phyloP scores from a whole-genome alignment of 2,329 filamentous ascomycete species.

The Colletotrichum sp. region DNA sequence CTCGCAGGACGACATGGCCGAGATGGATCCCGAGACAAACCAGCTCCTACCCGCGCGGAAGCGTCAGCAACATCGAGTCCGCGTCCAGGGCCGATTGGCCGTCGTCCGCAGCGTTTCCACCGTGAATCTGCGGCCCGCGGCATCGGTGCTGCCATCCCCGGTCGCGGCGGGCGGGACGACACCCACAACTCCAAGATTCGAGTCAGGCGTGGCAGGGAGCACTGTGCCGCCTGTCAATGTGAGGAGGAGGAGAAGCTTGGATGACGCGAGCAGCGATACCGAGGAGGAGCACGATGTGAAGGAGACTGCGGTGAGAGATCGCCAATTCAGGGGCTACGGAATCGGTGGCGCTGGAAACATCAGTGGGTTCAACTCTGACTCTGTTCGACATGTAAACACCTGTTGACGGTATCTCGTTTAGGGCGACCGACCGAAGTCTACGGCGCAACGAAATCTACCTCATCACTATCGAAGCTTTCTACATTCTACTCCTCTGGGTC shows the following conservation, averaged over 20 bases:
- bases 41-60: conserved; percentile 30
- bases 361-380: conserved; percentile 29
- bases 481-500: neutral
- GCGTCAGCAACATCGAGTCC: conserved; percentile 36
- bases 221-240: neutral
- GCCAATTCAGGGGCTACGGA: conserved; percentile 40
- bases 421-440: conserved; percentile 29
- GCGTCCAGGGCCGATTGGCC: conserved; percentile 41
- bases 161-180: neutral
- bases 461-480: neutral
- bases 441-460: conserved; percentile 17
- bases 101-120: conserved; percentile 40
- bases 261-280: conserved; percentile 21
- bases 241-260: conserved; percentile 23
- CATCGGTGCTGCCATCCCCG: conserved; percentile 2
- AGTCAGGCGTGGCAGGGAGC: conserved; percentile 24
- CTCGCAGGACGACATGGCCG: conserved; percentile 19
- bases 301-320: conserved; percentile 31
- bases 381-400: neutral
- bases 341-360: conserved; percentile 46
- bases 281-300: conserved; percentile 29
- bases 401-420: neutral
- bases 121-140: conserved; percentile 24
- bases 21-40: conserved; percentile 35
- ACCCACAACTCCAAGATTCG: conserved; percentile 15